Base-by-base conservation (phyloP, 129 eudicot species). In the Arctium lappa region DNA sequence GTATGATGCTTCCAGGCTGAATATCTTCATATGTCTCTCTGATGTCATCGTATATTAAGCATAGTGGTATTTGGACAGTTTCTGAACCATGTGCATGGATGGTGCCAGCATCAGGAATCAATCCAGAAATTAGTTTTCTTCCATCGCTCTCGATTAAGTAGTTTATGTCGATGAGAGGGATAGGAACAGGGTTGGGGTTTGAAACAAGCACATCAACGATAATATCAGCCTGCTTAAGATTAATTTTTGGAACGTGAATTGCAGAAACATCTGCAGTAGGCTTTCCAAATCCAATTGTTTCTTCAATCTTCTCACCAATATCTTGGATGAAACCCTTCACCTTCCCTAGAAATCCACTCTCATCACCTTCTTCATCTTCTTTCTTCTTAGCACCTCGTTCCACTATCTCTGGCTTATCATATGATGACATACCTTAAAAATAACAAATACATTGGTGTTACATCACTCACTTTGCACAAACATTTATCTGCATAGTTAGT, bases 71-170 rank as follows among this genome's bases (percentile, higher is more conserved):
- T 78, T 93, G 87, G 46, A 96, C 89, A 15, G 98, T 93, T 88
- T 96, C 99, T 5, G 98, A 96, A 72, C 99, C 99, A 83, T 91
- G 99, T n/a, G 99, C 97, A 34, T 90, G 95, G 77, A 96, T 93
- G 3, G 99, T 96, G 62, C 99, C 99, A 48, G 99, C 92, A 83
- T 96, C 99, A 6, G 99, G 99, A 66, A 96, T 96, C 88, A 93
- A 81, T 10, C 99, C 99, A 29, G 99, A 96, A 34, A 96, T 83
- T 70, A 96, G 92, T 77, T 96, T 96, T 84, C 99, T 86, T 80
- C 95, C 97, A 63, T 93, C 99, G 78, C 98, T 93, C 72, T 96
- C 99, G 77, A 96, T 81, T 72, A 89, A 82, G 86, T 96, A 96
- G 89, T 96, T 93, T 65, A 96, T 90, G 88, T 96, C 99, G 5